phyloP scores from a whole-genome alignment of 2,329 filamentous ascomycete genomes.

The Colletotrichum sp. region DNA sequence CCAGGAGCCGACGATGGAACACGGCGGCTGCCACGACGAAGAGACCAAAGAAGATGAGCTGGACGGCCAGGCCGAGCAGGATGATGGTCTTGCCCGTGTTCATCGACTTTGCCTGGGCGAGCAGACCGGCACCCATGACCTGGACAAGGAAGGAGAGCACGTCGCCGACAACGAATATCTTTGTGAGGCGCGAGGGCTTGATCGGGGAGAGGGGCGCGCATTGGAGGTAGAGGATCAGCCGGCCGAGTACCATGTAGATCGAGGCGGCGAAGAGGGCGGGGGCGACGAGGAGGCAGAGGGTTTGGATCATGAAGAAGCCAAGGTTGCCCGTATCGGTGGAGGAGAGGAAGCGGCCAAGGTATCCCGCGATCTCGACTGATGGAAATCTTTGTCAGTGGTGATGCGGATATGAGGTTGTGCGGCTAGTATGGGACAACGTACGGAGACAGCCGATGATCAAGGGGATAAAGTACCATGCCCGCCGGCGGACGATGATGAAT shows the following conservation, averaged over 20 bases:
- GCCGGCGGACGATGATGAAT: background rate
- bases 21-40: constrained; percentile 48
- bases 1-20: constrained; percentile 37
- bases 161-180: constrained; percentile 18
- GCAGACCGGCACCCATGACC: background rate
- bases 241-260: constrained; percentile 17
- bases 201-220: constrained; percentile 24
- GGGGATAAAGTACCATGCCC: background rate
- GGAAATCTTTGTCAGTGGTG: background rate
- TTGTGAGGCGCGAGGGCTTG: constrained; percentile 23
- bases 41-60: constrained; percentile 54
- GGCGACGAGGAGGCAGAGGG: background rate
- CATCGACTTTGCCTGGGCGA: background rate
- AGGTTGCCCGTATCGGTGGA: background rate
- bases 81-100: constrained; percentile 46
- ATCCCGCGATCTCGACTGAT: background rate
- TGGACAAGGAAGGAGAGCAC: constrained; percentile 15
- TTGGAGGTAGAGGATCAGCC: background rate
- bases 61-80: constrained; percentile 53
- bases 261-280: constrained; percentile 11
- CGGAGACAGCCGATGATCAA: background rate
- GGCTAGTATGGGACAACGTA: background rate
- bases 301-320: background rate
- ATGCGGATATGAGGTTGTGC: background rate
- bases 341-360: background rate